phyloP scores from a whole-genome alignment of 345 rosid species.

The Clarkia xantiana region DNA sequence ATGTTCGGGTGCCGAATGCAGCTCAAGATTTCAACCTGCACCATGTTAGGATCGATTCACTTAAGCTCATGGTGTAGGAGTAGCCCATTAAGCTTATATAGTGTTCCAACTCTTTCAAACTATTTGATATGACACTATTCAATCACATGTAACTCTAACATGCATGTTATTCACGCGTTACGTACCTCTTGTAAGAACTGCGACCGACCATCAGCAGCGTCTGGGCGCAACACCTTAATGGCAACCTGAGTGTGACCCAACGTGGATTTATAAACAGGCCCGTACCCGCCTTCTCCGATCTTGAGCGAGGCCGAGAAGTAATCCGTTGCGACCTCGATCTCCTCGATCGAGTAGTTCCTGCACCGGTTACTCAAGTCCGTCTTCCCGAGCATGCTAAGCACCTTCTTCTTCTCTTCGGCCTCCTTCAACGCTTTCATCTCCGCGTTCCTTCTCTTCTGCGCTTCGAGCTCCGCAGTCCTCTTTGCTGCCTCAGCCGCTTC shows the following conservation, averaged over 20 bases:
- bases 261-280: constrained; percentile 66
- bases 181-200: constrained; percentile 86
- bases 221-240: constrained; percentile 78
- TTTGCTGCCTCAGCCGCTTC: constrained; percentile 62
- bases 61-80: too few species aligned
- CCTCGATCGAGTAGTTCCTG: constrained; percentile 63
- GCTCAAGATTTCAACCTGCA: constrained; percentile 73
- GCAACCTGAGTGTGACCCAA: constrained; percentile 89
- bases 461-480: constrained; percentile 45
- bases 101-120: too few species aligned
- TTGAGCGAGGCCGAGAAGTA: constrained; percentile 33
- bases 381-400: constrained; percentile 16
- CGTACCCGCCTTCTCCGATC: constrained; percentile 98
- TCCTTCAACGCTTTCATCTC: constrained; percentile 50
- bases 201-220: constrained; percentile 80
- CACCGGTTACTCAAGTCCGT: constrained; percentile 24
- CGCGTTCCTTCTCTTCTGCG: constrained; percentile 33
- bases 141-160: background rate
- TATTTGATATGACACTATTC: too few species aligned
- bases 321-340: constrained; percentile 70
- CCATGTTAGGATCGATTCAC: background rate
- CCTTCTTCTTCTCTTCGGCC: constrained; percentile 26
- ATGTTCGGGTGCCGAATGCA: constrained; percentile 85
- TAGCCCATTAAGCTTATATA: too few species aligned
- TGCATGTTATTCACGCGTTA: background rate